Percentiles rank a stretch among this genome's conserved stretches.
Conservation (phyloP, 1,139 yeast species). For the Yamadazyma dendronema region DNA sequence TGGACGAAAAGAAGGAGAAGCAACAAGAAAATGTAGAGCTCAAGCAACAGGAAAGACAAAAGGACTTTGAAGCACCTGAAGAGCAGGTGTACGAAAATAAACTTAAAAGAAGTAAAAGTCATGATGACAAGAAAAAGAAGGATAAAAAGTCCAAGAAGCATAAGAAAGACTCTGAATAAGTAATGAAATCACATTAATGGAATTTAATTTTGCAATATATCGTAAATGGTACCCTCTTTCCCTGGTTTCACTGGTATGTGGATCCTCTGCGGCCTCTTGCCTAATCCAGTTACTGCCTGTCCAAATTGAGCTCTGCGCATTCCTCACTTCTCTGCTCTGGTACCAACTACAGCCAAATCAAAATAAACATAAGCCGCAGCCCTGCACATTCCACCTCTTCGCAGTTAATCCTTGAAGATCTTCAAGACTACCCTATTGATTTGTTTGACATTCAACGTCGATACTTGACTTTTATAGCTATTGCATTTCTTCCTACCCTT, state of each 20-base stretch:
- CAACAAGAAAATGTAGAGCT: conserved; percentile 69
- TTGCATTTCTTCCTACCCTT: too few species aligned
- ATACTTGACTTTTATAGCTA: too few species aligned
- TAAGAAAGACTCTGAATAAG: neutral
- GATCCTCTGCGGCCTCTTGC: neutral
- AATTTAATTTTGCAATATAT: neutral
- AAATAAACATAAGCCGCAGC: conserved; percentile 1
- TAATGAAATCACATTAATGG: neutral
- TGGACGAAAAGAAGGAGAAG: conserved; percentile 75
- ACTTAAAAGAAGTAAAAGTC: conserved; percentile 23
- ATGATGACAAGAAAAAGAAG: conserved; percentile 18
- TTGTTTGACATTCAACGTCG: too few species aligned
- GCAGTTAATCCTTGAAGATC: neutral
- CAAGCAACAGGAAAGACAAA: conserved; percentile 67
- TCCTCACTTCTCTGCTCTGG: neutral
- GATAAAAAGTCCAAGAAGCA: conserved; percentile 3
- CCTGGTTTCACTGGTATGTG: too few species aligned
- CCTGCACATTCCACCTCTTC: neutral
- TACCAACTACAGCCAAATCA: neutral
- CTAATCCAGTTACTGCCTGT: neutral
- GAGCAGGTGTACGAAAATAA: conserved; percentile 54
- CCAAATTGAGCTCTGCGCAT: conserved; percentile 1
- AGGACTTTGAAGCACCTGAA: conserved; percentile 83
- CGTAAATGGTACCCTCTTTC: neutral
- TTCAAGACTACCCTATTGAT: too few species aligned